Base-by-base conservation (phyloP, 495 filamentous ascomycete genomes). In the Podospora sp. region DNA sequence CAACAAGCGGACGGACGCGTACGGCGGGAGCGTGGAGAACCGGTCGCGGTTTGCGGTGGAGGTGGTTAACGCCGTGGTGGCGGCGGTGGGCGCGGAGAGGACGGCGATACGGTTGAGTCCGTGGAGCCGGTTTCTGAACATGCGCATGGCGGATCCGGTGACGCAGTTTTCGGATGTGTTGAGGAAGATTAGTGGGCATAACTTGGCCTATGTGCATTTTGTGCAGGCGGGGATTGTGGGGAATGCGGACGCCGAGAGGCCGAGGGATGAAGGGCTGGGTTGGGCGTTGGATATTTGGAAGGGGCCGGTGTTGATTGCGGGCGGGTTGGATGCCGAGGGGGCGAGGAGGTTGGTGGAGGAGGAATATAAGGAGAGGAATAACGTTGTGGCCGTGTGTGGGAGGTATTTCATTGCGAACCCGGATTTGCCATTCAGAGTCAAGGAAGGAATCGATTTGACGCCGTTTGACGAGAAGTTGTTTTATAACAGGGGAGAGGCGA, bases 1-100 rank as follows among this genome's bases (percentile, higher is more conserved):
- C 66, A 93, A 93, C 77, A 71, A 81, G 71, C 84, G 91, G 1
- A 87, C 82, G 3, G 91, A 93, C 72, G 52, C 67, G 20, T 93
- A 86, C 74, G 91, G 91, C 24, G 90, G 91, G n/a, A 89, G 84
- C 68, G 76, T 92, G 24, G 90, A 91, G 80, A 90, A 90, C 66
- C 82, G 92, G 24, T 80, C 85, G 7, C 84, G 86, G 22, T 89
- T 94, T 64, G 82, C 79, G 4, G 51, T 91, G n/a, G 90, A 92
- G 73, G 83, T 89, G 6, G 79, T 82, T 21, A 79, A 85, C 22
- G 89, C 89, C 1, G 84, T 94, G 16, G 78, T 82, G 5, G 82
- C 79, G 1, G 90, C 88, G 20, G 75, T 94, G 18, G 91, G 91
- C 6, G 80, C 86, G 0, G 85, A 90, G 22, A 79, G 81, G 55